These are phyloP conservation scores for Pisolithus tinctorius DNA, from an alignment of 768 basidiomycete genomes.

Conservation along the genomic window DNA sequence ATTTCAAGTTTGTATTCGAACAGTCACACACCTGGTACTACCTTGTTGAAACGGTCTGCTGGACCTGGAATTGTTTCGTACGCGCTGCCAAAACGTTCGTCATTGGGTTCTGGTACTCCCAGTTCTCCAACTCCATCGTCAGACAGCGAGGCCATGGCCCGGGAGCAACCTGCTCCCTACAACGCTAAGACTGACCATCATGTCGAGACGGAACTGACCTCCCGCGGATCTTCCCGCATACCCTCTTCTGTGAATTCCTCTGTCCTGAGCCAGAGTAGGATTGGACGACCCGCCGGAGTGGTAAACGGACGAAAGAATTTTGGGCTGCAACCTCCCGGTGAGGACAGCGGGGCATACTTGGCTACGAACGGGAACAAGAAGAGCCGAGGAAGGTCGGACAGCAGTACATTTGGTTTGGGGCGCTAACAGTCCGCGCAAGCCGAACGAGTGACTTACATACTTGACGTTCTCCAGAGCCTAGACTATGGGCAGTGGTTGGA, in stretches of 20 bases:
- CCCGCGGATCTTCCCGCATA: conserved; percentile 37
- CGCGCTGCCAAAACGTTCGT: conserved; percentile 50
- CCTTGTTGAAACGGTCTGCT: conserved; percentile 51
- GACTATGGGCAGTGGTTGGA: neutral
- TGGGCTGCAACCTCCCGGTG: conserved; percentile 21
- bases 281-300: conserved; percentile 34
- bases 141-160: conserved; percentile 18
- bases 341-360: conserved; percentile 13
- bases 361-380: conserved; percentile 14
- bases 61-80: conserved; percentile 39
- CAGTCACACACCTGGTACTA: conserved; percentile 28
- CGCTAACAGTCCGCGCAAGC: conserved; percentile 5
- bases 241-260: conserved; percentile 31
- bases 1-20: conserved; percentile 43
- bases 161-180: conserved; percentile 23
- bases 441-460: neutral
- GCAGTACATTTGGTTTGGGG: conserved; percentile 16
- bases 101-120: conserved; percentile 43
- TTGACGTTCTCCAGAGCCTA: neutral
- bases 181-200: conserved; percentile 17
- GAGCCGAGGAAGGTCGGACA: conserved; percentile 24
- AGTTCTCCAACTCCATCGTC: conserved; percentile 23
- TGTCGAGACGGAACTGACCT: conserved; percentile 32
- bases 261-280: conserved; percentile 36
- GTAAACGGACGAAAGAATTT: conserved; percentile 40